These are phyloP conservation scores for Filosporella fistucella DNA, from an alignment of 495 filamentous ascomycete species.

Conservation along the genomic window DNA sequence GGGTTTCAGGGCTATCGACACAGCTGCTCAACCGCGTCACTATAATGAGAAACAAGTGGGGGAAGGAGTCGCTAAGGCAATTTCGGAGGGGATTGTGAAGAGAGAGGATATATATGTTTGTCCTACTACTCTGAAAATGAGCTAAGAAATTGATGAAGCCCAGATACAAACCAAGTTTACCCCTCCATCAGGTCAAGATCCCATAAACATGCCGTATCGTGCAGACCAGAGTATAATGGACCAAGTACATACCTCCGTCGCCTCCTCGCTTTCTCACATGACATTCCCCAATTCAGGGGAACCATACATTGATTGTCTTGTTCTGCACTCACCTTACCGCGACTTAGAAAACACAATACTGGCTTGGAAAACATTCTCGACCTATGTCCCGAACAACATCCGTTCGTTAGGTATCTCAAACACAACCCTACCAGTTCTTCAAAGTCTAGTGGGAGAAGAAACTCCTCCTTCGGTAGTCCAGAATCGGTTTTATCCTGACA, in stretches of 20 bases:
- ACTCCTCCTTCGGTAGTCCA: constrained; percentile 62
- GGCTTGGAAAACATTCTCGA: constrained; percentile 60
- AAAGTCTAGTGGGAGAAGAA: constrained; percentile 39
- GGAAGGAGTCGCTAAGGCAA: constrained; percentile 53
- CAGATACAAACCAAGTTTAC: constrained; percentile 85
- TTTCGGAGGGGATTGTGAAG: constrained; percentile 50
- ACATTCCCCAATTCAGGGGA: constrained; percentile 30
- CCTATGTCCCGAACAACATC: constrained; percentile 58
- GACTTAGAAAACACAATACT: constrained; percentile 52
- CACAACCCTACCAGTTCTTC: constrained; percentile 47
- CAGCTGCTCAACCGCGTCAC: constrained; percentile 74
- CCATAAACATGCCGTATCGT: constrained; percentile 55
- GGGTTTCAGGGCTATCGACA: constrained; percentile 75
- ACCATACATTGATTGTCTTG: constrained; percentile 65
- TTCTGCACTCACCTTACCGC: constrained; percentile 67
- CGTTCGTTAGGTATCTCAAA: constrained; percentile 73
- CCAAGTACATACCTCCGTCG: constrained; percentile 62
- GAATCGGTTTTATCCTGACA: constrained; percentile 64
- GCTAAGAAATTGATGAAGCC: too few relatives aligned
- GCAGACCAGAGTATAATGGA: constrained; percentile 42
- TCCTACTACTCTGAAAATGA: too few relatives aligned
- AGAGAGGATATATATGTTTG: constrained; percentile 60
- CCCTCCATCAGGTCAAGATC: constrained; percentile 54
- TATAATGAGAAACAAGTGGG: constrained; percentile 73
- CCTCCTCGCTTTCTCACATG: constrained; percentile 66